phyloP scores from a whole-genome alignment of 768 basidiomycete species.

The Saitozyma sp. region DNA sequence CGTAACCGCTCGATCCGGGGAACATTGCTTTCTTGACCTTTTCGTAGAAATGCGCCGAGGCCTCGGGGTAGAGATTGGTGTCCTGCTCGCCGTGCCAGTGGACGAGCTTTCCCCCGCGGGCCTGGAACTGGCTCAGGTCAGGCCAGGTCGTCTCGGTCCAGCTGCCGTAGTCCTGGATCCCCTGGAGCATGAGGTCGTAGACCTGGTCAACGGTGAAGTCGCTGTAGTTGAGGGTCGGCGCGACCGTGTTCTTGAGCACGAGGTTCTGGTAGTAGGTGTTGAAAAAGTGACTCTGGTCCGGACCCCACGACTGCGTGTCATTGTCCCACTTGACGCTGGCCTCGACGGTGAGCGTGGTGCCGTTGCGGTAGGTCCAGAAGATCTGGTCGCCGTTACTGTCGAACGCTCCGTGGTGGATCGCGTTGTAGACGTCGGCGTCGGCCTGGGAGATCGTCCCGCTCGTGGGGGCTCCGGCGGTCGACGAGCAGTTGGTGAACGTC shows the following conservation, averaged over 20 bases:
- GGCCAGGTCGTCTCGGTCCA: constrained; percentile 11
- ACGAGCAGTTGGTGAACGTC: constrained; percentile 9
- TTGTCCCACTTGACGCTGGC: constrained; percentile 3
- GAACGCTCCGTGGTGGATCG: constrained; percentile 5
- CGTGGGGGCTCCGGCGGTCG: constrained; percentile 3
- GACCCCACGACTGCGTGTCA: not conserved
- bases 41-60: constrained; percentile 13
- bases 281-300: not conserved
- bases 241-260: too few relatives aligned
- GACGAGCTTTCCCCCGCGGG: constrained; percentile 17
- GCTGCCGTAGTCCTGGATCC: constrained; percentile 12
- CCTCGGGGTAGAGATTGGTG: constrained; percentile 6
- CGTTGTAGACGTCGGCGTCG: constrained; percentile 1
- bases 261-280: too few relatives aligned
- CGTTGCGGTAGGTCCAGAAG: not conserved
- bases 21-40: constrained; percentile 14
- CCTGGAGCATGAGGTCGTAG: constrained; percentile 10
- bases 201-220: constrained; percentile 12
- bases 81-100: constrained; percentile 23
- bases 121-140: constrained; percentile 14
- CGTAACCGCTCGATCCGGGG: constrained; percentile 1
- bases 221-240: not conserved
- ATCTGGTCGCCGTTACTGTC: constrained; percentile 7
- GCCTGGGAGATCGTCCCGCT: constrained; percentile 5
- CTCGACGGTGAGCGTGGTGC: not conserved